Evolutionary conservation across 1,284 basidiomycete genomes (phyloP), one percentile per base, ranked within the genome.

Genomic region (Microbotryum scabiosae): DNA sequence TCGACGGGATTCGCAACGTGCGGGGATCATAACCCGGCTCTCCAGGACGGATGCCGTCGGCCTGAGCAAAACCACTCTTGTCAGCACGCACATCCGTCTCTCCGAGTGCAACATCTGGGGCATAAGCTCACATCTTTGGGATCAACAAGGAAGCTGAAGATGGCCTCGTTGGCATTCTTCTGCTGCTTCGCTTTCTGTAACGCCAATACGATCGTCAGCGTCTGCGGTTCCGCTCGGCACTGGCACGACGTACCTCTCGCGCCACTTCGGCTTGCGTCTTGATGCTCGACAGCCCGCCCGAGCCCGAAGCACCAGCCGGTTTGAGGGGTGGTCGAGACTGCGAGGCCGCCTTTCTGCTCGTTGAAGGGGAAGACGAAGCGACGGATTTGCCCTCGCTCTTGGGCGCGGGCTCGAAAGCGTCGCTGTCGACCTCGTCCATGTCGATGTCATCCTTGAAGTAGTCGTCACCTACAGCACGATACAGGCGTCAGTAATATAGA

Each of bases 21-120:
- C 94, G 81, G 4, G 88, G 87, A 73, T 99, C 96, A 73, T 97
- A 97, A n/a, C 88, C 84, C 0, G 88, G 84, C 69, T 94, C 82
- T 44, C 82, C 85, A 18, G 90, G 89, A 51, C 82, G 79, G 63
- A 85, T 81, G 5, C 85, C 83, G 69, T 97, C 90, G 80, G 88
- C 93, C 85, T 92, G 72, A 44, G 58, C 66, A 36, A 20, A 56
- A 57, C 21, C 12, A 52, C 20, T 41, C 46, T 20, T 36, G n/a
- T 57, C 20, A n/a, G 30, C 7, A 21, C 28, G 16, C 6, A 10
- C 23, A 25, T 28, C 6, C 14, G 51, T 46, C 28, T 41, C 44
- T 12, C 10, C 23, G 28, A 23, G 20, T 41, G 32, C 28, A 16
- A 51, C 14, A 44, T 30, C 23, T 25, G 56, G 45, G n/a, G 16